A percentile compares a stretch with the other conserved stretches of the same genome.
Evolutionary conservation across 2,329 filamentous ascomycete genomes (phyloP).

Genomic region (Sporothrix brasiliensis): DNA sequence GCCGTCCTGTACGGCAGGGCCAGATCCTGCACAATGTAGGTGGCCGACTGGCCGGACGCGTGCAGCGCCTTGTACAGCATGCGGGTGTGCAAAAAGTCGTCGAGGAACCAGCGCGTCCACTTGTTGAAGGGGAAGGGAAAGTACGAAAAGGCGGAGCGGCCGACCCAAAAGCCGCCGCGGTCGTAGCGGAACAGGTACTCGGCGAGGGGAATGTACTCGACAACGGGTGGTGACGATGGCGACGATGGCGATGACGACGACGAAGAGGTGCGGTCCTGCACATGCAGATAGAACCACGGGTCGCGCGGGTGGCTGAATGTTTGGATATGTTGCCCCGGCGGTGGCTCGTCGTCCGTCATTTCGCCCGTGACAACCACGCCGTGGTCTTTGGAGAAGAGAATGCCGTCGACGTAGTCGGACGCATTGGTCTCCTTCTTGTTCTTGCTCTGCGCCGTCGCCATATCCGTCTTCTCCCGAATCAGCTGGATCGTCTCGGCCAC

Average conservation of each 20-base stretch:
- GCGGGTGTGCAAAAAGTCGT: slow-evolving; percentile 73
- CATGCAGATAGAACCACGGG: slow-evolving; percentile 79
- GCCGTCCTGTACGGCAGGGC: slow-evolving; percentile 58
- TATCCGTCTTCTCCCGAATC: slow-evolving; percentile 43
- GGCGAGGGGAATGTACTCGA: slow-evolving; percentile 66
- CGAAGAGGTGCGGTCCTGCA: slow-evolving; percentile 48
- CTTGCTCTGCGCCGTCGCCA: not conserved
- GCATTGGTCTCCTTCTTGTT: not conserved
- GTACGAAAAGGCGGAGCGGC: slow-evolving; percentile 66
- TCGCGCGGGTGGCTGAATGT: slow-evolving; percentile 62
- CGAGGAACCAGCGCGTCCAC: slow-evolving; percentile 67
- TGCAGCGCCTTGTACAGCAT: slow-evolving; percentile 75
- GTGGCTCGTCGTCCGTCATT: slow-evolving; percentile 57
- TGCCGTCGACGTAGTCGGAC: slow-evolving; percentile 72
- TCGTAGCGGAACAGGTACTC: slow-evolving; percentile 80
- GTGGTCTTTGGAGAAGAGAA: slow-evolving; percentile 63
- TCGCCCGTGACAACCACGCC: slow-evolving; percentile 69
- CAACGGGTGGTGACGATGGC: slow-evolving; percentile 12
- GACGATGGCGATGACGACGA: not conserved
- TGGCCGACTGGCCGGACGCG: slow-evolving; percentile 64
- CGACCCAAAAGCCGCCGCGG: slow-evolving; percentile 75
- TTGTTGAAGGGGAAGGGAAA: slow-evolving; percentile 67
- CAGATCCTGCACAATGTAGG: slow-evolving; percentile 71
- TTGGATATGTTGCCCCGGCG: slow-evolving; percentile 49
- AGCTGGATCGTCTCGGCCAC: slow-evolving; percentile 53